Evolutionary conservation across 768 basidiomycete genomes (phyloP).

Genomic region (Kwoniella dejecticola): DNA sequence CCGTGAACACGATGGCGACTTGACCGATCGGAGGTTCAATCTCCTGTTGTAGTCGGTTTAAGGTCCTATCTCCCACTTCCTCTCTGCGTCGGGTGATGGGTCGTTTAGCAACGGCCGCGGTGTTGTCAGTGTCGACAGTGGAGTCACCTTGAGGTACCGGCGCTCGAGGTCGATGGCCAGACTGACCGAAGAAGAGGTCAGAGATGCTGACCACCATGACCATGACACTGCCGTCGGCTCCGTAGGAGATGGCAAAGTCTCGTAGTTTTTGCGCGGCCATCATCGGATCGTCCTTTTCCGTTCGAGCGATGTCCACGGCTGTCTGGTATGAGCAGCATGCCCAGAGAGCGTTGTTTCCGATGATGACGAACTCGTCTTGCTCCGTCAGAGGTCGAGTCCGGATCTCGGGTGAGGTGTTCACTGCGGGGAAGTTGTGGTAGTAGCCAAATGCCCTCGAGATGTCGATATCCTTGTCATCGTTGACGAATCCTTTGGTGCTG

Average conservation of each 20-base stretch:
- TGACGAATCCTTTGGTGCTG: conserved; percentile 83
- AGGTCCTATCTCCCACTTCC: conserved; percentile 55
- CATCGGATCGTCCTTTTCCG: conserved; percentile 71
- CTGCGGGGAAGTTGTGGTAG: conserved; percentile 81
- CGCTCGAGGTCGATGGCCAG: conserved; percentile 56
- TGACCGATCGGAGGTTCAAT: conserved; percentile 82
- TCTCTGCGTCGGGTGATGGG: conserved; percentile 44
- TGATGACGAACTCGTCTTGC: conserved; percentile 92
- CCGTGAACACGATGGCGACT: conserved; percentile 92
- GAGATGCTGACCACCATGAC: conserved; percentile 92
- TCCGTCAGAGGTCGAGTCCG: conserved; percentile 69
- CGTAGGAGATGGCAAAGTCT: conserved; percentile 95
- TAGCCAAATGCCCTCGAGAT: conserved; percentile 93
- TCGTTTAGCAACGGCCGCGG: conserved; percentile 45
- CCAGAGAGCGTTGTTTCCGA: conserved; percentile 92
- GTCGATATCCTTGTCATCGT: conserved; percentile 85
- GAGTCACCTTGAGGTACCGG: conserved; percentile 23
- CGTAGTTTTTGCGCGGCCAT: conserved; percentile 94
- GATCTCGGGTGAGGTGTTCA: conserved; percentile 86
- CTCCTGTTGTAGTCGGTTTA: conserved; percentile 66
- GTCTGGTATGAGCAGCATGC: conserved; percentile 91
- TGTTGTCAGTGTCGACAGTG: conserved; percentile 37
- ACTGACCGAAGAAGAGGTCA: conserved; percentile 65
- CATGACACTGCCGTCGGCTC: conserved; percentile 90
- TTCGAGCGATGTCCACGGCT: conserved; percentile 90